Percentiles rank a stretch among this genome's conserved stretches.
These are phyloP conservation scores for Kwoniella sp. DNA, from an alignment of 768 basidiomycete genomes.

Conservation along the genomic window DNA sequence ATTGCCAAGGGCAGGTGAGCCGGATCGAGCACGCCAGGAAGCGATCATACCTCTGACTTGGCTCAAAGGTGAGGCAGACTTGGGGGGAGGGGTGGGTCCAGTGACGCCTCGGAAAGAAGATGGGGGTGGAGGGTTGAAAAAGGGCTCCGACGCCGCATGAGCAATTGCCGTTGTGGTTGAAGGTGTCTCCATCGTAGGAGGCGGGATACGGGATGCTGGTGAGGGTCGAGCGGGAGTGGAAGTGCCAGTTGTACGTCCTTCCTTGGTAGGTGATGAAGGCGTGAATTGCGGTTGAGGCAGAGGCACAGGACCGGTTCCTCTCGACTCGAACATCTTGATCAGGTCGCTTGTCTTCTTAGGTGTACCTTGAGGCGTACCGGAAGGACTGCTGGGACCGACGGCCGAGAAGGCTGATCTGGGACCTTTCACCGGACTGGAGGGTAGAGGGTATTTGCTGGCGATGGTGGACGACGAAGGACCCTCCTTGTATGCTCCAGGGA, in stretches of 20 bases:
- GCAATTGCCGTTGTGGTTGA: background rate
- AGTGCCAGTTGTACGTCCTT: background rate
- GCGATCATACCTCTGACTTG: constrained; percentile 42
- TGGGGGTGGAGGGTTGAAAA: constrained; percentile 5
- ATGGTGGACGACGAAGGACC: constrained; percentile 20
- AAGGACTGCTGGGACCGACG: constrained; percentile 3
- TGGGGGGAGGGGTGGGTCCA: constrained; percentile 27
- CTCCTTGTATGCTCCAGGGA: constrained; percentile 20
- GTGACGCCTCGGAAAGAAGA: constrained; percentile 17
- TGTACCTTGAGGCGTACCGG: constrained; percentile 22
- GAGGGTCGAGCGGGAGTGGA: constrained; percentile 2
- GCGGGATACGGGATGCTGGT: background rate
- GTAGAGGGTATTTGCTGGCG: constrained; percentile 36
- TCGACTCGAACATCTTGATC: constrained; percentile 45
- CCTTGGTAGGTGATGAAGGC: constrained; percentile 8
- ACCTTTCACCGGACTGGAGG: constrained; percentile 26
- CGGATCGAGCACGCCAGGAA: constrained; percentile 41
- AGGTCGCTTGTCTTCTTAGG: constrained; percentile 46
- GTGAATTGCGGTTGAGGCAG: constrained; percentile 26
- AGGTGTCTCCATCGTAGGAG: background rate
- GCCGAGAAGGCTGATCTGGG: constrained; percentile 14
- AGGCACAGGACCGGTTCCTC: constrained; percentile 3
- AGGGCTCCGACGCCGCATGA: background rate
- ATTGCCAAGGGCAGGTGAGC: constrained; percentile 34
- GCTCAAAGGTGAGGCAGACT: constrained; percentile 34